A percentile compares a stretch with the other conserved stretches of the same genome.
phyloP scores from a whole-genome alignment of 345 rosid genomes.

The Syzygium aqueum region DNA sequence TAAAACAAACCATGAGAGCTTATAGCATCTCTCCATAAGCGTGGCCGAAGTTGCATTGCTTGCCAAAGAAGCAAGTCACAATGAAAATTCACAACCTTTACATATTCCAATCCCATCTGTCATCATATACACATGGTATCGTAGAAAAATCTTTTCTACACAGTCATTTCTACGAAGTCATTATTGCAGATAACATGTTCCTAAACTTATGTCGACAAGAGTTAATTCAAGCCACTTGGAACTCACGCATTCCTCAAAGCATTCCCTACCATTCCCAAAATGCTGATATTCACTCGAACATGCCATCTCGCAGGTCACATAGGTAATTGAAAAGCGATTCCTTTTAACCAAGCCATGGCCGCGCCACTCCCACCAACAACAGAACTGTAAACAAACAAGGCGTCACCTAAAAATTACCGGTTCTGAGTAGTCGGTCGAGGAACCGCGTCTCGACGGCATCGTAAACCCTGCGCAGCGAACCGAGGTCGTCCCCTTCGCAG shows the following conservation, averaged over 20 bases:
- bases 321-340: neutral
- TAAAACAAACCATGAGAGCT: neutral
- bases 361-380: neutral
- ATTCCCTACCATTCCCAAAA: neutral
- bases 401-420: conserved; percentile 33
- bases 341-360: neutral
- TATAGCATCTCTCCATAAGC: neutral
- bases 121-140: neutral
- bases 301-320: neutral
- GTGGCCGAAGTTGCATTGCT: neutral
- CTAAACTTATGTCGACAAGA: neutral
- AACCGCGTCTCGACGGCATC: conserved; percentile 59
- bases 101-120: neutral
- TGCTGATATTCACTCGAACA: neutral
- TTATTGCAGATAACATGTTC: neutral
- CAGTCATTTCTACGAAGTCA: neutral
- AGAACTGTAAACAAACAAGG: neutral
- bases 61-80: neutral
- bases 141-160: neutral
- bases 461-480: conserved; percentile 44
- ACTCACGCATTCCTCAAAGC: neutral
- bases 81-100: neutral
- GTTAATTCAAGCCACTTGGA: neutral
- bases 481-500: conserved; percentile 50
- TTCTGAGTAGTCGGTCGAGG: conserved; percentile 64